phyloP scores from a whole-genome alignment of 2,329 filamentous ascomycete species.

The Colletotrichum kahawae region DNA sequence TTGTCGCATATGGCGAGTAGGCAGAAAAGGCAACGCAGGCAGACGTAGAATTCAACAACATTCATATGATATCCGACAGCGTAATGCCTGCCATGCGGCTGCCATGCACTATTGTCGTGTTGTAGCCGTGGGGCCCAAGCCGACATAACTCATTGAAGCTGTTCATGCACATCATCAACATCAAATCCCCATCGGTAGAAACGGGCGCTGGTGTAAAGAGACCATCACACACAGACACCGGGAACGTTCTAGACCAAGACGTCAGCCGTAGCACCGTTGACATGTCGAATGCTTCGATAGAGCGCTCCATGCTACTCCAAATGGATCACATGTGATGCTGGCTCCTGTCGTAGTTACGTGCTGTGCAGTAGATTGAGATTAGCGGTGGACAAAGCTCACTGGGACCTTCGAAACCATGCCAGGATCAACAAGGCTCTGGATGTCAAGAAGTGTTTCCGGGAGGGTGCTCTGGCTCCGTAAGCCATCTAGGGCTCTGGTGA shows the following conservation, averaged over 20 bases:
- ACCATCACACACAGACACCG: neutral
- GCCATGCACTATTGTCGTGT: neutral
- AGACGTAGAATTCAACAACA: neutral
- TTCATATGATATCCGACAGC: neutral
- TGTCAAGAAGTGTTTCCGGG: neutral
- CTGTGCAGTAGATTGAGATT: neutral
- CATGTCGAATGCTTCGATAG: neutral
- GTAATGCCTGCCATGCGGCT: neutral
- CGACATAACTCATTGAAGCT: neutral
- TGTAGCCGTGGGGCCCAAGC: neutral
- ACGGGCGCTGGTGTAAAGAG: neutral
- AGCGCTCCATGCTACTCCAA: neutral
- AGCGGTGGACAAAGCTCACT: constrained; percentile 19
- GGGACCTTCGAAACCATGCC: neutral
- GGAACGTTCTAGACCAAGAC: neutral
- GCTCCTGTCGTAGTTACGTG: neutral
- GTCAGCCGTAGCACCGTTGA: neutral
- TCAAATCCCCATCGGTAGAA: neutral
- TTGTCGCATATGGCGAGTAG: neutral
- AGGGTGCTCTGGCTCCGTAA: neutral
- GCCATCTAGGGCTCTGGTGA: neutral
- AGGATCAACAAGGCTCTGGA: neutral
- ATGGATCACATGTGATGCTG: constrained; percentile 10
- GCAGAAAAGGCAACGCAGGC: neutral
- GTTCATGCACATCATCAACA: constrained; percentile 10